Evolutionary conservation across 495 filamentous ascomycete species (phyloP).

Genomic region (Trichoderma gamsii): DNA sequence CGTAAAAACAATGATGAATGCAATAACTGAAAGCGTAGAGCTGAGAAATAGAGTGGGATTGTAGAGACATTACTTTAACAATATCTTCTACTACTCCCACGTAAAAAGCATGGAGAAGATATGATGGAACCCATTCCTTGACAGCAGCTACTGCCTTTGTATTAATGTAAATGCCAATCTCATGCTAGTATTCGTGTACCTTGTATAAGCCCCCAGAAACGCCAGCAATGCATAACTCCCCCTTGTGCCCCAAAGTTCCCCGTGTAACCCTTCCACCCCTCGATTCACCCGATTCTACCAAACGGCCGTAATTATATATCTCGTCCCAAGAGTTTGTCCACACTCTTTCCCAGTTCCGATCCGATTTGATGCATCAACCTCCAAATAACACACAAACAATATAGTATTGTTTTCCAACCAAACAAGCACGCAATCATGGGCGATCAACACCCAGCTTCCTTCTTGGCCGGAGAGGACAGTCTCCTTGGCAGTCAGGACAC

Average conservation of each 20-base stretch:
- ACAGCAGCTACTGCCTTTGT: no score
- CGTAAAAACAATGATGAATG: no score
- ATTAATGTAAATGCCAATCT: background rate
- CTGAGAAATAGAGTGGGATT: no score
- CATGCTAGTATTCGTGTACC: background rate
- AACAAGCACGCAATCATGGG: background rate
- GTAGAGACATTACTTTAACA: no score
- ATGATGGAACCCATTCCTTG: no score
- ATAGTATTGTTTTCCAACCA: background rate
- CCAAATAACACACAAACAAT: background rate
- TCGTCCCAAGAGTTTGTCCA: background rate
- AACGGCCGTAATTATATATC: slow-evolving; percentile 1
- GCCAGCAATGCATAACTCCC: slow-evolving; percentile 2
- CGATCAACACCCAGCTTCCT: slow-evolving; percentile 15
- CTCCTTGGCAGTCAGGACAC: slow-evolving; percentile 19
- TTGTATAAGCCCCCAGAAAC: background rate
- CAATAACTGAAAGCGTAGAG: no score
- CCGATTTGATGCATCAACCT: background rate
- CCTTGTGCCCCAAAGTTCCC: background rate
- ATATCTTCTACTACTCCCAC: no score
- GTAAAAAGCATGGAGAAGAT: no score
- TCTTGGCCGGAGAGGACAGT: slow-evolving; percentile 18
- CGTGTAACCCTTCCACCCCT: background rate
- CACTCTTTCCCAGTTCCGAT: background rate
- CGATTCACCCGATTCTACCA: background rate